Evolutionary conservation across 371 early-diverging fungal species (phyloP), one percentile per base, ranked within the genome.

Genomic region (Gilbertella persicaria): DNA sequence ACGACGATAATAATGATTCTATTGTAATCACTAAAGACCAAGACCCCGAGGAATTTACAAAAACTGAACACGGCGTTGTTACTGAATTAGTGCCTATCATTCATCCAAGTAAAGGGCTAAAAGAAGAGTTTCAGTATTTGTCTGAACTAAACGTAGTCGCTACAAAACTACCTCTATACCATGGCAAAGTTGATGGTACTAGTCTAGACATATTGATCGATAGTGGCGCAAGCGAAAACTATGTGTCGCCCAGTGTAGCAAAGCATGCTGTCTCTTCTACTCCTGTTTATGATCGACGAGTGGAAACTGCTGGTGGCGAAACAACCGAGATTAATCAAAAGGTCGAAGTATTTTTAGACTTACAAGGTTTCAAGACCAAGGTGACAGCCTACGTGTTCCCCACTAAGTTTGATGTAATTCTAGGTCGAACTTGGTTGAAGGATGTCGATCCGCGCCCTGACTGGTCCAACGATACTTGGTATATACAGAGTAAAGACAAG

Each of bases 331-430:
- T 46, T 1, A 23, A 50, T 21, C 41, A 54, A 23, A 47, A 45
- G 10, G 45, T 36, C 20, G 48, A 35, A 8, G 14, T 23, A 13
- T 16, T 56, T 16, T 30, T 30, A 1, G 9, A 28, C 9, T 9
- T 28, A 9, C 5, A 28, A 4, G 28, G 28, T 9, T 28, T 28
- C 9, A 9, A 28, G 9, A 28, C 28, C 9, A 28, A 28, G 9
- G 28, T 28, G 9, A 9, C 4, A 28, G 42, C 50, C 4, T 56
- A 35, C 37, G 57, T 56, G 0, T 50, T 48, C 14, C 50, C 42
- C 5, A 43, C 57, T 2, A 56, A 56, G 13, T 56, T 56, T 37
- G 50, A 56, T 24, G 10, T 56, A 0, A 56, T 56, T 8, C 38
- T 56, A n/a, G 50, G 57, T 14, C 21, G 50, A 14, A 23, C 49